These are phyloP conservation scores for Porcisia hertigi DNA, from an alignment of 208 protist species.

Conservation along the genomic window DNA sequence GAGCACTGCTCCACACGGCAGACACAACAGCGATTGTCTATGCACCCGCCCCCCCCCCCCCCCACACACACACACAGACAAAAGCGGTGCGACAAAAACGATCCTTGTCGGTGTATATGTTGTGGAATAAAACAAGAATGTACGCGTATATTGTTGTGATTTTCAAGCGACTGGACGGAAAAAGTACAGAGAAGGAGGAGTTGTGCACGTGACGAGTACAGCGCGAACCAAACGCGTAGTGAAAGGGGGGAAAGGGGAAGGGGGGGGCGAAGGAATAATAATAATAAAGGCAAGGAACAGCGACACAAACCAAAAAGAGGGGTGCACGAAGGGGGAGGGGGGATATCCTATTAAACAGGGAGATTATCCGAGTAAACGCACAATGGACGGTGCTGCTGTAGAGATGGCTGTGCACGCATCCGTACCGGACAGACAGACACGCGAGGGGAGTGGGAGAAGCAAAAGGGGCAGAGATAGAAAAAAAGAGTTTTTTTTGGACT, in stretches of 20 bases:
- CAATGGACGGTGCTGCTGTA: background rate
- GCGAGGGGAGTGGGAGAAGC: background rate
- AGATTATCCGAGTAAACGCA: no score
- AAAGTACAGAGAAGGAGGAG: background rate
- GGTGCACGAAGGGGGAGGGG: background rate
- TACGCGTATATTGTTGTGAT: background rate
- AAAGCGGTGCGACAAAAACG: no score
- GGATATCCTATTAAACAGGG: background rate
- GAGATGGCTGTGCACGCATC: background rate
- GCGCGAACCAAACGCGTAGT: background rate
- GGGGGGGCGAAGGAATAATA: no score
- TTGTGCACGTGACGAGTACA: background rate
- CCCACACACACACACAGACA: background rate
- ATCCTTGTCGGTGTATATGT: no score
- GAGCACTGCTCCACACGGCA: no score
- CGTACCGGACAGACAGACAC: background rate
- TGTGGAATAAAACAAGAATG: no score
- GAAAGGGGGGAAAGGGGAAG: no score
- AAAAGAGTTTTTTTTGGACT: no score
- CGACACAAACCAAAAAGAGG: background rate
- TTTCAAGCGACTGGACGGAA: background rate
- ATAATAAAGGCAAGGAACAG: background rate
- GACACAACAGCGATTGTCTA: no score
- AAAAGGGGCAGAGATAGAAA: no score
- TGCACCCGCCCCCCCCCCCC: no score